These are phyloP conservation scores for Poa pratensis DNA, from an alignment of 176 grass and related monocot genomes.

Conservation along the genomic window DNA sequence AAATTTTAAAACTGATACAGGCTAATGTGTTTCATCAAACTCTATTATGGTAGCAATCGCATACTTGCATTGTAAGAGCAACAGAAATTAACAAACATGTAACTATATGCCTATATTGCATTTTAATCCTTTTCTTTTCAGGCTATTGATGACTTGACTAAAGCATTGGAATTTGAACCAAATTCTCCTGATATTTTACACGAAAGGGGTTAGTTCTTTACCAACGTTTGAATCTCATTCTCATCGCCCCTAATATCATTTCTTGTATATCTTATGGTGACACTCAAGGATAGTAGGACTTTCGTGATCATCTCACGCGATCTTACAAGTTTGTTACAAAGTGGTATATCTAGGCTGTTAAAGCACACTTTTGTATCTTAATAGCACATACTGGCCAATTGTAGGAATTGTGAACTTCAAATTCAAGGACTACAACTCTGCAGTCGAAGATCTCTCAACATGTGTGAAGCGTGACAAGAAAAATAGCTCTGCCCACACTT, in stretches of 20 bases:
- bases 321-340: conserved; percentile 35
- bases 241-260: conserved; percentile 32
- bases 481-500: conserved; percentile 96
- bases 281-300: background rate
- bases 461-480: conserved; percentile 92
- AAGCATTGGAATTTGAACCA: conserved; percentile 94
- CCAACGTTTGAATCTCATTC: conserved; percentile 26
- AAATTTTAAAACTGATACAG: conserved; percentile 33
- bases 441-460: conserved; percentile 78
- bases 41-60: background rate
- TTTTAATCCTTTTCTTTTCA: conserved; percentile 50
- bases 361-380: conserved; percentile 47
- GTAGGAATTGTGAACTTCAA: conserved; percentile 99
- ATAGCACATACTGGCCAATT: conserved; percentile 34
- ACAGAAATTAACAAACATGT: conserved; percentile 18
- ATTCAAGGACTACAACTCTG: conserved; percentile 95
- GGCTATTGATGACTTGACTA: conserved; percentile 90
- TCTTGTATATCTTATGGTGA: conserved; percentile 29
- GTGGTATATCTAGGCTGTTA: background rate
- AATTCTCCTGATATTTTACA: conserved; percentile 98
- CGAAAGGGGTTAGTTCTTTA: conserved; percentile 77
- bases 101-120: conserved; percentile 9
- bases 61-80: conserved; percentile 1
- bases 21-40: conserved; percentile 13
- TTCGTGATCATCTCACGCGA: conserved; percentile 12